Base-by-base conservation (phyloP, 129 eudicot species). In the Flaveria robusta region DNA sequence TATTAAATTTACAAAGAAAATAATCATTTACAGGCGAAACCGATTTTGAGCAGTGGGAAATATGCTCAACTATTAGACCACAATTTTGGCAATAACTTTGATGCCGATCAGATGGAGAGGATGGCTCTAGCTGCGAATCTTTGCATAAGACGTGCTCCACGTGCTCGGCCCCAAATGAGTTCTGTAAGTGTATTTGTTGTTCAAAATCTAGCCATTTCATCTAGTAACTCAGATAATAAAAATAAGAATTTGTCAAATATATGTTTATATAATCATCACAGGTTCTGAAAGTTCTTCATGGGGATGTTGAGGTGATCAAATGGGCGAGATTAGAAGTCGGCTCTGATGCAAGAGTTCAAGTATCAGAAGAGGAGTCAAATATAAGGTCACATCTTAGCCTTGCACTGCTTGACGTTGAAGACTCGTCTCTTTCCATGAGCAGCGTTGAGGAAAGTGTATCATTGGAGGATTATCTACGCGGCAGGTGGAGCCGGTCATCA, bases 91-190 rank as follows among this genome's bases (percentile, higher is more conserved):
- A 72, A 56, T 69, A 79, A 71, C 29, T 83, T 87, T 71, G 84
- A 94, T 72, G 77, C 58, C 1, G 96, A 91, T 58, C 84, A 85
- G 74, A 83, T 91, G 82, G 97, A 94, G 84, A 89, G 88, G 84
- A 87, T 91, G 96, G 89, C 86, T 77, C 74, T 94, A 68, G 99
- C 99, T 63, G 92, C 96, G 34, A 86, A 90, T 27, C 97, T 94
- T 22, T 94, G 99, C 68, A 86, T 94, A 49, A 87, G 97, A 76
- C 93, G 97, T 75, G 89, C 96, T 23, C 97, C 98, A 68, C 87
- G 96, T 39, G 96, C 96, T 79, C 86, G 98, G 50, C 98, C 98
- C 46, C 93, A 89, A 22, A 94, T 94, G 89, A 86, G 79, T 83
- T 82, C 86, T 54, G 97, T 94, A 84, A 89, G 97, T 87, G 39